A percentile compares a stretch with the other conserved stretches of the same genome.
Evolutionary conservation across 2,329 filamentous ascomycete species (phyloP).

Genomic region (Aspergillus sp.): DNA sequence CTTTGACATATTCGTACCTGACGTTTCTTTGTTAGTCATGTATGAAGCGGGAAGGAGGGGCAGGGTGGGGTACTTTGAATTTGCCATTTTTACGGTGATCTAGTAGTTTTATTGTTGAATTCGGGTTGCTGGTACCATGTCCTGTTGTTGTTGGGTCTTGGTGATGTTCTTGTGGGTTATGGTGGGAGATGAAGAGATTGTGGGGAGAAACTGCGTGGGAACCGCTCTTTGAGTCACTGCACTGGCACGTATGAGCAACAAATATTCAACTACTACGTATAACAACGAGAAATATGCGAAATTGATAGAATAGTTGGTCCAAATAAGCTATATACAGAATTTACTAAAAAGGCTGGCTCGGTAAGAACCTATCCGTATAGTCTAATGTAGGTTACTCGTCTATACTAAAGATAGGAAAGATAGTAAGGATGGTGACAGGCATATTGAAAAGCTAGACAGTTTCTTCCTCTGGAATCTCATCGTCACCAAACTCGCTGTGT

Average conservation of each 20-base stretch:
- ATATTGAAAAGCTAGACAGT: background rate
- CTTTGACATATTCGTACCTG: conserved; percentile 91
- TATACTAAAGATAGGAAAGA: conserved; percentile 1
- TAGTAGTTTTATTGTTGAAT: background rate
- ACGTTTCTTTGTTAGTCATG: background rate
- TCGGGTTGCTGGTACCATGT: background rate
- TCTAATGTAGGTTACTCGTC: background rate
- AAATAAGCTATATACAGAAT: background rate
- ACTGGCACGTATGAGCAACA: too few relatives aligned
- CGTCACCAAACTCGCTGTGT: conserved; percentile 45
- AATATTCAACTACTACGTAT: background rate
- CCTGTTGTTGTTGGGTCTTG: background rate
- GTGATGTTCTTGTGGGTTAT: background rate
- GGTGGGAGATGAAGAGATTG: conserved; percentile 4
- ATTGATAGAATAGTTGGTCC: background rate
- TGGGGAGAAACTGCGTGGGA: background rate
- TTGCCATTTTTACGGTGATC: conserved; percentile 14
- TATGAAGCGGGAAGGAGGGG: background rate
- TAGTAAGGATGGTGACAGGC: background rate
- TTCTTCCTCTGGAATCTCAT: conserved; percentile 39
- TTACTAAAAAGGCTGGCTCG: background rate
- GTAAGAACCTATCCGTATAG: background rate
- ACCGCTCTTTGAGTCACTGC: too few relatives aligned
- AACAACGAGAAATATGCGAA: background rate
- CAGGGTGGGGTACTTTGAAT: conserved; percentile 11